Percentiles rank a stretch among this genome's conserved stretches.
phyloP scores from a whole-genome alignment of 441 rosid genomes.

The Populus hybrid region DNA sequence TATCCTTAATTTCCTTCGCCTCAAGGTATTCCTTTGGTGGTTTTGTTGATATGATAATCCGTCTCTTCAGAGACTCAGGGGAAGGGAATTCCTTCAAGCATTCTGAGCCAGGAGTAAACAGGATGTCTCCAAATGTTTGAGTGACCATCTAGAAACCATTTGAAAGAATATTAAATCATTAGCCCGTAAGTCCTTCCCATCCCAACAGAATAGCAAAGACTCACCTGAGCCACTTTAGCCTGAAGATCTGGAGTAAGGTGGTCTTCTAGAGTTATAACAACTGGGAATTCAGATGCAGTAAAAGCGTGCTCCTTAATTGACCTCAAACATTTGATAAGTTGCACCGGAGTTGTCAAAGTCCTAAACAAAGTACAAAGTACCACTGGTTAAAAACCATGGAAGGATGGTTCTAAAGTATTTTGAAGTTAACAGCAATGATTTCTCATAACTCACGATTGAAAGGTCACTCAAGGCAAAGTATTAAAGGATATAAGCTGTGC shows the following conservation, averaged over 20 bases:
- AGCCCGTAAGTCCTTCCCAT: neutral
- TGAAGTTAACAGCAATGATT: neutral
- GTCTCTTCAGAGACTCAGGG: too few species aligned
- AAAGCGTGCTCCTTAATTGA: slow-evolving; percentile 80
- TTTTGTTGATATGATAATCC: too few species aligned
- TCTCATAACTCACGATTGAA: neutral
- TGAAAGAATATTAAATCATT: too few species aligned
- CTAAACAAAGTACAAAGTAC: slow-evolving; percentile 25
- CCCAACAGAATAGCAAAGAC: slow-evolving; percentile 7
- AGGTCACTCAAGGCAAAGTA: neutral
- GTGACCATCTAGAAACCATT: too few species aligned
- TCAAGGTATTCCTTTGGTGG: too few species aligned
- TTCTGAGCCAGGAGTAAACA: too few species aligned
- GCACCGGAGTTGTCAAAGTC: slow-evolving; percentile 87
- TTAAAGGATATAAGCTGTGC: neutral
- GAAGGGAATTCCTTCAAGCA: too few species aligned
- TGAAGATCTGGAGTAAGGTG: slow-evolving; percentile 83
- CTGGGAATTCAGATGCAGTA: slow-evolving; percentile 68
- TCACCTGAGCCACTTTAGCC: slow-evolving; percentile 86
- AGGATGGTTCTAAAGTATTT: neutral
- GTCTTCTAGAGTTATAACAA: slow-evolving; percentile 91
- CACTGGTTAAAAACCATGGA: neutral
- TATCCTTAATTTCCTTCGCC: too few species aligned
- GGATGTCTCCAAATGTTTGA: too few species aligned
- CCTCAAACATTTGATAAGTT: slow-evolving; percentile 62